Base-by-base conservation (phyloP, 208 protist genomes). In the Sergeia podlipaevii region DNA sequence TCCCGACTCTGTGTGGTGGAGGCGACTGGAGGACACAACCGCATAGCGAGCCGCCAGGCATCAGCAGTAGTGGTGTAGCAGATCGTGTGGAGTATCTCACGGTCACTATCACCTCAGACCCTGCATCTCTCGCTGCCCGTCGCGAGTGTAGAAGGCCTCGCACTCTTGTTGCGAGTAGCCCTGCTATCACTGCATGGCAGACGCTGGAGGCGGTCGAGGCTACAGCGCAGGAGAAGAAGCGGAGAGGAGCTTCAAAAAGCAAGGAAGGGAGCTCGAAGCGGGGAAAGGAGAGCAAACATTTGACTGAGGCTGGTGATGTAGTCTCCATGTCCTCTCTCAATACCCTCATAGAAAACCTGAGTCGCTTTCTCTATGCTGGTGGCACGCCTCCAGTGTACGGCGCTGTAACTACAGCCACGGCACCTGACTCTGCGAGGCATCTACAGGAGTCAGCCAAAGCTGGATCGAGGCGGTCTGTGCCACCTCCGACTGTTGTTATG, bases 291-390 rank as follows among this genome's bases (percentile, higher is more conserved):
- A n/a, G n/a, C n/a, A n/a, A n/a, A n/a, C n/a, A n/a, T n/a, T n/a
- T n/a, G n/a, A n/a, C n/a, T n/a, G n/a, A n/a, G n/a, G n/a, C n/a
- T n/a, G n/a, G n/a, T n/a, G n/a, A n/a, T n/a, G n/a, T n/a, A n/a
- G n/a, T n/a, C n/a, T n/a, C n/a, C n/a, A n/a, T 54, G 15, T 30
- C 39, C 33, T 54, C 48, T 1, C 48, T 54, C 10, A 54, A 42
- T 1, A 43, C 48, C 21, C 39, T 54, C 34, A 54, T 54, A 30
- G 32, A 38, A 6, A 4, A 54, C 10, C 48, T 54, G 8, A 36
- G 48, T 4, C 48, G 48, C 15, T 54, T 54, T 18, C 33, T 54
- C 15, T 36, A 42, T 23, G 34, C 21, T 4, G 48, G 26, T 20
- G 11, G 32, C 21, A 3, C 46, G 4, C 26, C 46, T 28, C 46